Evolutionary conservation across 2,329 filamentous ascomycete genomes (phyloP).

Genomic region (Monilinia fructicola): DNA sequence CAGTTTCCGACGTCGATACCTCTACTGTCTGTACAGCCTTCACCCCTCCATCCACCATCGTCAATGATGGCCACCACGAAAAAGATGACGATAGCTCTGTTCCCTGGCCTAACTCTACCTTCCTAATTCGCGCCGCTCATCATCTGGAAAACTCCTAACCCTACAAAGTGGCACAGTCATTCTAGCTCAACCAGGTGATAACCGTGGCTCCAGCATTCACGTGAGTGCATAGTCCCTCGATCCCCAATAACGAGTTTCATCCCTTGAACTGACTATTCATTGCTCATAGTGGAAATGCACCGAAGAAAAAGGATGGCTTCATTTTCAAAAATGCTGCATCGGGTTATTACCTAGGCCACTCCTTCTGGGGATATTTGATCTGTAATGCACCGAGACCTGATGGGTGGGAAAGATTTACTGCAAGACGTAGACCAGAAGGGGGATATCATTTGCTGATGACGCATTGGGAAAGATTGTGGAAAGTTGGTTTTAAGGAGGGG

Average conservation of each 20-base stretch:
- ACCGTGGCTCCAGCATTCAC: background rate
- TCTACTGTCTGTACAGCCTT: background rate
- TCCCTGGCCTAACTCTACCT: slow-evolving; percentile 6
- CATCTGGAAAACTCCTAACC: slow-evolving; percentile 11
- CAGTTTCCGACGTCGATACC: slow-evolving; percentile 5
- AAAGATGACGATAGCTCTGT: slow-evolving; percentile 1
- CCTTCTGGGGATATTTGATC: background rate
- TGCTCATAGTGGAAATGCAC: slow-evolving; percentile 6
- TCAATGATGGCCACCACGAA: background rate
- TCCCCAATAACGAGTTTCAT: background rate
- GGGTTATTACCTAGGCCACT: slow-evolving; percentile 6
- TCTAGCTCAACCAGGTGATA: slow-evolving; percentile 4
- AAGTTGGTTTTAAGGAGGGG: background rate
- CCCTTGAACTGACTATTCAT: background rate
- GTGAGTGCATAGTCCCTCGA: background rate
- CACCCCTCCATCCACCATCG: slow-evolving; percentile 1
- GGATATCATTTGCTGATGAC: slow-evolving; percentile 9
- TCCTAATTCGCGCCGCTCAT: slow-evolving; percentile 3
- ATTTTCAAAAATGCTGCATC: slow-evolving; percentile 15
- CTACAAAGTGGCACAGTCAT: background rate
- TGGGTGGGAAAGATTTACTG: slow-evolving; percentile 2
- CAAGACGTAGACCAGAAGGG: background rate
- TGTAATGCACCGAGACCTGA: background rate
- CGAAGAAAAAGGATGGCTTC: slow-evolving; percentile 9
- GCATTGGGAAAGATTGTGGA: slow-evolving; percentile 8